Conservation (phyloP, 352 stramenopile genomes). For the Globisporangium spinosum region DNA sequence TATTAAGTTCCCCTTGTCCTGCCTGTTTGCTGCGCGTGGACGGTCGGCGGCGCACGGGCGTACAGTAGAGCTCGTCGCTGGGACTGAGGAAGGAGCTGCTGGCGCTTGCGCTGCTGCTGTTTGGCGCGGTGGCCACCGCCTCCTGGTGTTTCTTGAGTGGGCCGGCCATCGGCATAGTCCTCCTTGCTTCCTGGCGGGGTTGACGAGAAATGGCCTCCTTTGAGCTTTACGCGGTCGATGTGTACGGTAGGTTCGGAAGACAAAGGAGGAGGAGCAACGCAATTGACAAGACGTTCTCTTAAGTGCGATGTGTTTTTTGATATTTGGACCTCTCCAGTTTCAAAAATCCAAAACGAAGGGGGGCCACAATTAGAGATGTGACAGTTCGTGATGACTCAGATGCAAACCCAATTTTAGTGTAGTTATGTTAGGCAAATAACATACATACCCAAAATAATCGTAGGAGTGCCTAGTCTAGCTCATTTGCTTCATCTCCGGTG, state of each 20-base stretch:
- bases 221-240: not conserved
- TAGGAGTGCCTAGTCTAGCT: not conserved
- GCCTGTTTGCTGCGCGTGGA: not conserved
- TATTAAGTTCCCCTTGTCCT: constrained; percentile 12
- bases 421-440: not conserved
- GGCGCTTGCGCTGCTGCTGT: not conserved
- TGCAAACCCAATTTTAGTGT: not conserved
- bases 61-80: constrained; percentile 5
- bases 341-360: not conserved
- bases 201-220: not conserved
- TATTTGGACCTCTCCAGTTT: not conserved
- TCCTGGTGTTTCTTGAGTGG: constrained; percentile 20
- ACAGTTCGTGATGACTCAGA: not conserved
- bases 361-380: not conserved
- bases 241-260: not conserved
- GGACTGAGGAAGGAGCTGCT: constrained; percentile 5
- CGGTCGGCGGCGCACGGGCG: constrained; percentile 17
- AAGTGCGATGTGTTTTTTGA: constrained; percentile 10
- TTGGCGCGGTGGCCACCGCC: not conserved
- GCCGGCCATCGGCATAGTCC: constrained; percentile 20
- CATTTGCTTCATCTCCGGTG: not conserved
- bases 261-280: constrained; percentile 1
- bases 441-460: not conserved
- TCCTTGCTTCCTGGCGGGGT: not conserved
- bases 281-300: not conserved